These are phyloP conservation scores for Silene uniflora DNA, from an alignment of 148 eudicot genomes.

Conservation along the genomic window DNA sequence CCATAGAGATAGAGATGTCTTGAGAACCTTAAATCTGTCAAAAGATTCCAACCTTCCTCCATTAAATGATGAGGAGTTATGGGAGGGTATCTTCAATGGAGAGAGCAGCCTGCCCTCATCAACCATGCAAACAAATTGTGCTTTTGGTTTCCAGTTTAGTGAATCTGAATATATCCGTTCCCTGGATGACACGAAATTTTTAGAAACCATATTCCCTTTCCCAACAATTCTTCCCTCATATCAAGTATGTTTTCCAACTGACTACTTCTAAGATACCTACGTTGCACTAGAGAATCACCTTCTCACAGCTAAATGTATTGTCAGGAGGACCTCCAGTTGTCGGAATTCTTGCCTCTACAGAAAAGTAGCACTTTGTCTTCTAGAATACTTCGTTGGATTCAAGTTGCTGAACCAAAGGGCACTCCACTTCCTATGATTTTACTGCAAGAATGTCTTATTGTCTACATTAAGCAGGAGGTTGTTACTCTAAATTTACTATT, in stretches of 20 bases:
- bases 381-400: conserved; percentile 72
- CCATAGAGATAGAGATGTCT: conserved; percentile 47
- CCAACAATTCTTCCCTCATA: conserved; percentile 84
- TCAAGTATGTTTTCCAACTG: conserved; percentile 42
- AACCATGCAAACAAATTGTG: conserved; percentile 44
- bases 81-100: conserved; percentile 49
- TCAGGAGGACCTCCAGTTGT: conserved; percentile 73
- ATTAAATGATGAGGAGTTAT: conserved; percentile 68
- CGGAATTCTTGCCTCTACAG: conserved; percentile 84
- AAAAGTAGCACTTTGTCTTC: conserved; percentile 77
- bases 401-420: conserved; percentile 53
- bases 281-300: conserved; percentile 11
- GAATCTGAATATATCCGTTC: conserved; percentile 55
- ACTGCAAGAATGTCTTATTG: conserved; percentile 78
- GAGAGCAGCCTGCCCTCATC: conserved; percentile 26
- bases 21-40: conserved; percentile 58
- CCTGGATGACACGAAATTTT: conserved; percentile 40
- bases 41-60: conserved; percentile 62
- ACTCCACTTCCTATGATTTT: conserved; percentile 72
- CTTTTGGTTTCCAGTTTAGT: conserved; percentile 63
- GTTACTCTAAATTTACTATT: conserved; percentile 3
- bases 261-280: neutral
- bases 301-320: conserved; percentile 22
- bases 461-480: conserved; percentile 87
- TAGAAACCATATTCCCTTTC: conserved; percentile 68